A percentile compares a stretch with the other conserved stretches of the same genome.
These are phyloP conservation scores for Eimeria maxima DNA, from an alignment of 169 alveolate genomes.

Conservation along the genomic window DNA sequence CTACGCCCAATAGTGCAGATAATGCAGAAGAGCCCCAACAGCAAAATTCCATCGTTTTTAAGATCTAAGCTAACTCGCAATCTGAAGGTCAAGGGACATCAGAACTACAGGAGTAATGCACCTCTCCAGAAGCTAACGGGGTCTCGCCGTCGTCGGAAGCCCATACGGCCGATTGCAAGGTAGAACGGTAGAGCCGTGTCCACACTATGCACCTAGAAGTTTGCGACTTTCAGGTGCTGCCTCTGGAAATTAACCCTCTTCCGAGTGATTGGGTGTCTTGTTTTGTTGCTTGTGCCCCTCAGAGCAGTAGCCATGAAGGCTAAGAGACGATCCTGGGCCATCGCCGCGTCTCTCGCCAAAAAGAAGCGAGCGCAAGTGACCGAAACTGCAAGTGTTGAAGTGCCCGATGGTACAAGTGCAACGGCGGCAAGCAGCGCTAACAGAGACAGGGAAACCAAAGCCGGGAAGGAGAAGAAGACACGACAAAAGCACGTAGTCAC, in stretches of 20 bases:
- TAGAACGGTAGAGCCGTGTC: background rate
- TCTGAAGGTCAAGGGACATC: constrained; percentile 39
- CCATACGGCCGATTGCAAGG: constrained; percentile 58
- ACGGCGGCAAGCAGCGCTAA: background rate
- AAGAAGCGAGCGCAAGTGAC: constrained; percentile 15
- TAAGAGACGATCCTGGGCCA: constrained; percentile 49
- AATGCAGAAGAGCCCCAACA: constrained; percentile 80
- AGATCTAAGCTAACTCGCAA: constrained; percentile 55
- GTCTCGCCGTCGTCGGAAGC: constrained; percentile 33
- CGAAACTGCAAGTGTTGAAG: background rate
- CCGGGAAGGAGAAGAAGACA: background rate
- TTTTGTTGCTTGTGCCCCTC: background rate
- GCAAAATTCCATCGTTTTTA: constrained; percentile 77
- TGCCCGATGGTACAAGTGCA: background rate
- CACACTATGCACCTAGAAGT: background rate
- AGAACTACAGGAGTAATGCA: background rate
- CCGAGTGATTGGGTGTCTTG: too few species aligned
- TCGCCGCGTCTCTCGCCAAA: constrained; percentile 62
- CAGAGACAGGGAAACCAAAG: background rate
- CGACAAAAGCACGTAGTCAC: background rate
- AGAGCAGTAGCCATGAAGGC: constrained; percentile 53
- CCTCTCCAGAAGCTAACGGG: background rate
- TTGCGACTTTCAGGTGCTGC: background rate
- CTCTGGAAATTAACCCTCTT: background rate
- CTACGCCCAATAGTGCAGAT: constrained; percentile 73